Conservation (phyloP, 768 basidiomycete genomes). For the Rhodotorula kratochvilovae region DNA sequence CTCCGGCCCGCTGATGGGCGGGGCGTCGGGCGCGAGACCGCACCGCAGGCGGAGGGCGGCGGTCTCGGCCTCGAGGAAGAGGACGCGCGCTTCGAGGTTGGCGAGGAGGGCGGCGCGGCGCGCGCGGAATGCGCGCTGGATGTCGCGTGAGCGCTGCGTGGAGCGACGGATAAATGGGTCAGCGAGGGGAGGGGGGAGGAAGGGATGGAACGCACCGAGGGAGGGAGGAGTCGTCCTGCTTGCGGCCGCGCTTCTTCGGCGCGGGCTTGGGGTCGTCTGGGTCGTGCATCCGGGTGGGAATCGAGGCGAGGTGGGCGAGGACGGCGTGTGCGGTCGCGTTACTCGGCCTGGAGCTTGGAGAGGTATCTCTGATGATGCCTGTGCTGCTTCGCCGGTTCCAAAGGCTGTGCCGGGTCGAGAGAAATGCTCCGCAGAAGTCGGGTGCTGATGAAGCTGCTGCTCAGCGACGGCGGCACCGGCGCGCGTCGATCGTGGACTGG, state of each 20-base stretch:
- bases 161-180: not conserved
- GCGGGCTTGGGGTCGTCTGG: not conserved
- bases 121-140: slow-evolving; percentile 83
- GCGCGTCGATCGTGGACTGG: too few species aligned
- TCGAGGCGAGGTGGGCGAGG: not conserved
- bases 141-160: slow-evolving; percentile 59
- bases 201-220: slow-evolving; percentile 6
- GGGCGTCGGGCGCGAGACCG: slow-evolving; percentile 68
- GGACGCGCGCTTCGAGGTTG: slow-evolving; percentile 72
- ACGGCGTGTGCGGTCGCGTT: too few species aligned
- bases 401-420: too few species aligned
- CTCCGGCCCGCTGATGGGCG: slow-evolving; percentile 16
- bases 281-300: not conserved
- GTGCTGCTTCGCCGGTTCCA: too few species aligned
- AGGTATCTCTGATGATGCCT: too few species aligned
- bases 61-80: slow-evolving; percentile 81
- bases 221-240: slow-evolving; percentile 31
- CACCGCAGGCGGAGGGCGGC: slow-evolving; percentile 65
- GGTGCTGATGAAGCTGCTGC: too few species aligned
- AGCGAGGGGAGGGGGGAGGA: not conserved
- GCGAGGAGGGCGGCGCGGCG: slow-evolving; percentile 80
- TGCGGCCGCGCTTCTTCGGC: slow-evolving; percentile 12
- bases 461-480: too few species aligned
- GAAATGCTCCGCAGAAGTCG: too few species aligned
- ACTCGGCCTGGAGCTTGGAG: too few species aligned